Evolutionary conservation across 345 rosid species (phyloP).

Genomic region (Linum tenue): DNA sequence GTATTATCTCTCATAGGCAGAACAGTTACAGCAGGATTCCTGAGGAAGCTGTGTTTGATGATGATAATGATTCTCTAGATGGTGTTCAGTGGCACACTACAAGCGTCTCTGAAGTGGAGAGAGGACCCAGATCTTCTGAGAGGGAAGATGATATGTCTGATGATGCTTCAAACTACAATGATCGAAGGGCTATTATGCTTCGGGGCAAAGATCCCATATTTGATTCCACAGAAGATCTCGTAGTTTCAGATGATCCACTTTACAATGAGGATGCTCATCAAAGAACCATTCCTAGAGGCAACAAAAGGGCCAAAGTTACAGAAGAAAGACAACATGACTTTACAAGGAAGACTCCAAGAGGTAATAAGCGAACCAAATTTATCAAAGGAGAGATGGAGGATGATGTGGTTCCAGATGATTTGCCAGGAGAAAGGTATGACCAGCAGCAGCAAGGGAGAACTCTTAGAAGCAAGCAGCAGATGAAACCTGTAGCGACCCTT

Average conservation of each 20-base stretch:
- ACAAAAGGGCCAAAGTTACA: neutral
- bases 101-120: neutral
- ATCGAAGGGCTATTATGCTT: neutral
- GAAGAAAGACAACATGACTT: constrained; percentile 3
- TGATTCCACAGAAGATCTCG: constrained; percentile 5
- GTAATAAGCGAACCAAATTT: constrained; percentile 26
- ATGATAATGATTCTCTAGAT: neutral
- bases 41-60: neutral
- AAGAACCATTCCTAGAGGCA: neutral
- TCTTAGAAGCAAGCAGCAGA: constrained; percentile 14
- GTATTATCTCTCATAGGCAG: neutral
- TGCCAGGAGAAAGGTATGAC: constrained; percentile 18
- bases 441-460: neutral
- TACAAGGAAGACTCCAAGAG: constrained; percentile 37
- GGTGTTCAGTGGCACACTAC: neutral
- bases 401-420: constrained; percentile 28
- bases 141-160: constrained; percentile 2
- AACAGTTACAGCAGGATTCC: neutral
- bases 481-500: constrained; percentile 8
- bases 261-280: neutral
- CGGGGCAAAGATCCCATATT: neutral
- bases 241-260: constrained; percentile 3
- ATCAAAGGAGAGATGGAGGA: constrained; percentile 28
- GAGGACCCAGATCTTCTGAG: no score
- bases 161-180: neutral